A percentile compares a stretch with the other conserved stretches of the same genome.
Evolutionary conservation across 257 asterid genomes (phyloP).

Genomic region (Galeopsis tetrahit): DNA sequence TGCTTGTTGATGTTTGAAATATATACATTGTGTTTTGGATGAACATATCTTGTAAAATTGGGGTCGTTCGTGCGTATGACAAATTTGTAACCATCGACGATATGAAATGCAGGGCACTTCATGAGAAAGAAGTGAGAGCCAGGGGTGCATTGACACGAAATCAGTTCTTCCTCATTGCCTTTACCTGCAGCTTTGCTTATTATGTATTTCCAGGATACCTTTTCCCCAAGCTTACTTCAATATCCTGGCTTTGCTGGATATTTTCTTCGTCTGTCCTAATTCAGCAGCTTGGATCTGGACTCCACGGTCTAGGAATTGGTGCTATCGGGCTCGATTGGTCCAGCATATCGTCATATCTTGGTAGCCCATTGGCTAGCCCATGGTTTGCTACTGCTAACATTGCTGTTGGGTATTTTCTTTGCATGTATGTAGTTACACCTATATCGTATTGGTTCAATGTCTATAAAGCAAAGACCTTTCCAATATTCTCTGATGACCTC

Average conservation of each 20-base stretch:
- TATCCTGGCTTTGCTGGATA: constrained; percentile 96
- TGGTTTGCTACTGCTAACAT: constrained; percentile 97
- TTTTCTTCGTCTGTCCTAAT: constrained; percentile 68
- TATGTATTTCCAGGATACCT: constrained; percentile 91
- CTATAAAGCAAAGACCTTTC: constrained; percentile 82
- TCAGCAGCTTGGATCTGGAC: constrained; percentile 96
- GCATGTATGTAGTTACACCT: constrained; percentile 75
- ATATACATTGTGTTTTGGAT: neutral
- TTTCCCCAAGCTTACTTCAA: constrained; percentile 76
- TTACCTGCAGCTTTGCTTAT: constrained; percentile 85
- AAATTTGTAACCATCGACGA: constrained; percentile 24
- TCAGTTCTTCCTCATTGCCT: constrained; percentile 89
- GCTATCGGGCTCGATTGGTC: constrained; percentile 97
- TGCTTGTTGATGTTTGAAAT: neutral
- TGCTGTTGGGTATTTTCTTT: constrained; percentile 76
- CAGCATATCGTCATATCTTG: constrained; percentile 85
- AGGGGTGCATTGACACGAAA: constrained; percentile 72
- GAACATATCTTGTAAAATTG: neutral
- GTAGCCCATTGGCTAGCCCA: constrained; percentile 98
- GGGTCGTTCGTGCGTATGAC: constrained; percentile 10
- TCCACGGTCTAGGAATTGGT: constrained; percentile 90
- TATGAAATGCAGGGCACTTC: constrained; percentile 75
- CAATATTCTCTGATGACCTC: constrained; percentile 84
- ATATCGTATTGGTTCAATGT: constrained; percentile 68
- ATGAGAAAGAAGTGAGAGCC: constrained; percentile 78